Conservation (phyloP, 1,284 basidiomycete species). For the Agroathelia rolfsii region DNA sequence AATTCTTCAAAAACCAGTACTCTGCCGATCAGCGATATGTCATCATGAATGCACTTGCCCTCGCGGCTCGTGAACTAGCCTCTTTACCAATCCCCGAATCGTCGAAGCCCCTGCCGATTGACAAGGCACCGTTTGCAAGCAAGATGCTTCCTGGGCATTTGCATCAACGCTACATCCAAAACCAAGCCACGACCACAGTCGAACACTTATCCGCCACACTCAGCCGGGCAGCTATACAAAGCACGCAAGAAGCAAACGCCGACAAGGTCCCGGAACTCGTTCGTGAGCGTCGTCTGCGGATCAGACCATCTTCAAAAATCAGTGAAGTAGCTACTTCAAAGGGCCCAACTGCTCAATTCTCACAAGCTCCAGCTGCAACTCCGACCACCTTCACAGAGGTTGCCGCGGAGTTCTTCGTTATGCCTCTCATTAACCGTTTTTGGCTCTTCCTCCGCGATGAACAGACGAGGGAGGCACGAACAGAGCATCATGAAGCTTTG, state of each 20-base stretch:
- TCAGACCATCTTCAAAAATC: conserved; percentile 40
- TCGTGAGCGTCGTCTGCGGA: conserved; percentile 67
- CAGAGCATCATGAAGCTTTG: conserved; percentile 35
- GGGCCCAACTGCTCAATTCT: conserved; percentile 5
- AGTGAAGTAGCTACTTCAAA: conserved; percentile 27
- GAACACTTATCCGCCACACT: conserved; percentile 50
- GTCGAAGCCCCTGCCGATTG: conserved; percentile 20
- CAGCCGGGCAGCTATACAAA: conserved; percentile 47
- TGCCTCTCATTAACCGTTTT: conserved; percentile 83
- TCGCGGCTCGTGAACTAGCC: conserved; percentile 80
- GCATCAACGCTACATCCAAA: conserved; percentile 56
- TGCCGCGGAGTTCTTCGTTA: conserved; percentile 79
- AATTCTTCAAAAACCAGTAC: conserved; percentile 90
- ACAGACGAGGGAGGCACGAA: conserved; percentile 62
- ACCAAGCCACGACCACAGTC: conserved; percentile 25
- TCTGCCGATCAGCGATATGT: conserved; percentile 76
- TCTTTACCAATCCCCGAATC: conserved; percentile 47
- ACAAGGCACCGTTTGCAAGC: conserved; percentile 58
- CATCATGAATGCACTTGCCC: conserved; percentile 78
- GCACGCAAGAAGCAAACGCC: conserved; percentile 35
- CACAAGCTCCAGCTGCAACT: conserved; percentile 14
- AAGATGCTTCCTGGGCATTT: conserved; percentile 64
- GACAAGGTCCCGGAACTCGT: conserved; percentile 50
- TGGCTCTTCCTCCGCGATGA: conserved; percentile 85
- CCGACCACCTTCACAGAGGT: conserved; percentile 56